A percentile compares a stretch with the other conserved stretches of the same genome.
These are phyloP conservation scores for Komagataella phaffii DNA, from an alignment of 805 yeast genomes.

Conservation along the genomic window DNA sequence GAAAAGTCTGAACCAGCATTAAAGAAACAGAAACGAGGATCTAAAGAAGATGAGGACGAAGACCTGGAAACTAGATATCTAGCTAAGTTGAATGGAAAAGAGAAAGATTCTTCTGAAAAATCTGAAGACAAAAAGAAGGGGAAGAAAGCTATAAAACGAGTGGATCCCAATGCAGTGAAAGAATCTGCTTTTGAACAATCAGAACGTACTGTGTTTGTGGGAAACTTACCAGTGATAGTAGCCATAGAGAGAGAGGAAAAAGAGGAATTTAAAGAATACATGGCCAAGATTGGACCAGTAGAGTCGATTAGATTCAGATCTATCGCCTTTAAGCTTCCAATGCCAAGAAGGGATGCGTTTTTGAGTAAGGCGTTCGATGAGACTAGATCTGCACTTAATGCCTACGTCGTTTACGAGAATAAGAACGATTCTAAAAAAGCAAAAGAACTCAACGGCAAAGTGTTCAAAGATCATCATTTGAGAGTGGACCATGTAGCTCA, in stretches of 20 bases:
- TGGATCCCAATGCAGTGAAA: constrained; percentile 31
- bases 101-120: constrained; percentile 8
- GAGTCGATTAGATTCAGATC: constrained; percentile 85
- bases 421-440: constrained; percentile 34
- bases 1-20: constrained; percentile 6
- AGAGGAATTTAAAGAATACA: constrained; percentile 37
- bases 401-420: constrained; percentile 69
- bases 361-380: constrained; percentile 67
- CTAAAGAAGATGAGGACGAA: constrained; percentile 15
- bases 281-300: constrained; percentile 26
- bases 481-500: constrained; percentile 91
- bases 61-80: constrained; percentile 45
- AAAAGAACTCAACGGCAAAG: constrained; percentile 44
- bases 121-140: constrained; percentile 7
- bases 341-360: constrained; percentile 89
- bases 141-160: constrained; percentile 9
- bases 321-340: constrained; percentile 72
- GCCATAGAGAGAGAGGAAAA: constrained; percentile 48
- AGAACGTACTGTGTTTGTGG: constrained; percentile 75
- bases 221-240: constrained; percentile 67
- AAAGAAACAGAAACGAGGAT: constrained; percentile 7
- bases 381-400: constrained; percentile 70
- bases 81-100: constrained; percentile 30
- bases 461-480: constrained; percentile 62
- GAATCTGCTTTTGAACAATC: constrained; percentile 72